Conservation (phyloP, 2,329 filamentous ascomycete species). For the Arthroderma sp. region DNA sequence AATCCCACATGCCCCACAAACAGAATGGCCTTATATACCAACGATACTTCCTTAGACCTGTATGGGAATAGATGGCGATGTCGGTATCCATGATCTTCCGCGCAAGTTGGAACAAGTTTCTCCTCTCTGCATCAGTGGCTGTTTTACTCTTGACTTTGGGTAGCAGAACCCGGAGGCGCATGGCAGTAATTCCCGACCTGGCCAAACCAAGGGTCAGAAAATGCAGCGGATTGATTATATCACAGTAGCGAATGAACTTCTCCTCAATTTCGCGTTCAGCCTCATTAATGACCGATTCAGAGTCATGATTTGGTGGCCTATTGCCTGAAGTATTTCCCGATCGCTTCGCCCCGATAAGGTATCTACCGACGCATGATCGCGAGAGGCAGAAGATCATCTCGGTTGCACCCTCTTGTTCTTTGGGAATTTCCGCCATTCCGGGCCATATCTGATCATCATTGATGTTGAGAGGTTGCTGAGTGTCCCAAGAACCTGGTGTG, state of each 20-base stretch:
- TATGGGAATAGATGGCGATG: slow-evolving; percentile 16
- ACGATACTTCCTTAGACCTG: slow-evolving; percentile 14
- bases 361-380: slow-evolving; percentile 11
- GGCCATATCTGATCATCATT: slow-evolving; percentile 29
- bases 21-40: slow-evolving; percentile 25
- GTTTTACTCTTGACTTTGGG: slow-evolving; percentile 12
- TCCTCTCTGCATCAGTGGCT: slow-evolving; percentile 12
- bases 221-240: slow-evolving; percentile 25
- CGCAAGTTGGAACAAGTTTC: slow-evolving; percentile 20
- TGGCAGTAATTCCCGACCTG: slow-evolving; percentile 28
- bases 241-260: slow-evolving; percentile 22
- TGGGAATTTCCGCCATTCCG: slow-evolving; percentile 26
- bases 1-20: slow-evolving; percentile 23
- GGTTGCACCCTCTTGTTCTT: slow-evolving; percentile 19
- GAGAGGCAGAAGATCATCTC: slow-evolving; percentile 33
- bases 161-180: slow-evolving; percentile 20
- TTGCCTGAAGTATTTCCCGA: too few relatives aligned
- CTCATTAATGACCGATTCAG: slow-evolving; percentile 12
- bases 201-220: slow-evolving; percentile 33
- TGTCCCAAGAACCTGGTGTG: neutral
- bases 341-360: too few relatives aligned
- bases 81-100: slow-evolving; percentile 27
- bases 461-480: slow-evolving; percentile 26
- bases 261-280: slow-evolving; percentile 21
- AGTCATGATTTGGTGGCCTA: too few relatives aligned